A percentile compares a stretch with the other conserved stretches of the same genome.
Evolutionary conservation across 768 basidiomycete species (phyloP).

Genomic region (Tylopilus subfusipes): DNA sequence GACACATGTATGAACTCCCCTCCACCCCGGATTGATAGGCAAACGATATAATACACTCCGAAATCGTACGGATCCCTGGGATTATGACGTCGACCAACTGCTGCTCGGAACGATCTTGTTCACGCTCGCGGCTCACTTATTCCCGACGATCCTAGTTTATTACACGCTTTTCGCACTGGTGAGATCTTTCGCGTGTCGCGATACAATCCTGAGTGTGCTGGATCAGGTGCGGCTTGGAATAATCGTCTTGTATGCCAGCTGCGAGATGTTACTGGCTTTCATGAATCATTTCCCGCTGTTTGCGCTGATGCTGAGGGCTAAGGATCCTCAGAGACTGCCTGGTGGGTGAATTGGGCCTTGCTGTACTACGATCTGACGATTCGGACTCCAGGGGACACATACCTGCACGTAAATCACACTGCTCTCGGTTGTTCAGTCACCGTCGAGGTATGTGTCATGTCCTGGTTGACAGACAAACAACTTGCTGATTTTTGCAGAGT

Average conservation of each 20-base stretch:
- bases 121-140: conserved; percentile 74
- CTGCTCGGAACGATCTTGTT: conserved; percentile 92
- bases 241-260: conserved; percentile 54
- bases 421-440: conserved; percentile 19
- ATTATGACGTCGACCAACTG: conserved; percentile 90
- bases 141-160: conserved; percentile 85
- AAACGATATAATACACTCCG: conserved; percentile 87
- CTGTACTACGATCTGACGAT: background rate
- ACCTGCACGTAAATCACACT: conserved; percentile 27
- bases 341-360: conserved; percentile 40
- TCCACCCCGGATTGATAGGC: conserved; percentile 52
- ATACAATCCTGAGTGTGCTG: background rate
- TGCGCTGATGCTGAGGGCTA: conserved; percentile 74
- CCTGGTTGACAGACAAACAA: background rate
- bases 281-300: conserved; percentile 95
- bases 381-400: conserved; percentile 24
- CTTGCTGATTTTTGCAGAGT: conserved; percentile 37
- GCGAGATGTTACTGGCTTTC: conserved; percentile 68
- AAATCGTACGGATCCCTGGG: conserved; percentile 83
- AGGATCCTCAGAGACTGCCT: conserved; percentile 81
- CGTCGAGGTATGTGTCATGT: conserved; percentile 16
- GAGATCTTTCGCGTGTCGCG: background rate
- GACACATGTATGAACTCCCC: background rate
- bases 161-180: conserved; percentile 77
- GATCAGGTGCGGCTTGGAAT: conserved; percentile 50